Evolutionary conservation across 805 yeast genomes (phyloP), one percentile per base, ranked within the genome.

Genomic region (Monosporozyma solicola): DNA sequence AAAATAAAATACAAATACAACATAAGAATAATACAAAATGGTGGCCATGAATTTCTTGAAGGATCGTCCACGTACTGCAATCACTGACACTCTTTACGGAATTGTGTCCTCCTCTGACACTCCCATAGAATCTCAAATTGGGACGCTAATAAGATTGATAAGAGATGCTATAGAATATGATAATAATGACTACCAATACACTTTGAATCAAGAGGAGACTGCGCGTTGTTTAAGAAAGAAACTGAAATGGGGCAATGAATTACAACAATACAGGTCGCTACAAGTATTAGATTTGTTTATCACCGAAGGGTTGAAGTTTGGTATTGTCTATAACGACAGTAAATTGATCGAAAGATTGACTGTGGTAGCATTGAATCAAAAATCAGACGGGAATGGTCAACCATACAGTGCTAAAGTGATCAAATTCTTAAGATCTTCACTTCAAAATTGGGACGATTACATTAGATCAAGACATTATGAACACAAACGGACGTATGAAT

Each of bases 151-250:
- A 7, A 63, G 66, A n/a, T 54, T 67, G 22, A 71, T 74, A 27
- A 62, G 64, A 41, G 74, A 80, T 16, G 31, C 46, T 24, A 43
- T 43, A 20, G 46, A 43, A 43, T 22, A 24, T 43, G 46, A 43
- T 5, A 20, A 16, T 5, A 55, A 56, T 31, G 60, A 63, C 5
- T 58, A 61, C 31, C 56, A 54, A 31, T 62, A 61, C 29, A 53
- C 56, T 4, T 54, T 55, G 24, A 67, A 67, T 73, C 83, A 49
- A 68, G 74, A 35, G 33, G 99, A 94, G 66, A 92, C 95, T 1
- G 97, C 97, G 0, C 75, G 98, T 45, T 95, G 96, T 1, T 72
- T 94, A 24, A 78, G 99, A 50, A 94, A 94, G 74, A 82, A 83
- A 62, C 72, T 94, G 64, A 94, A 95, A 70, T 86, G 92, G 64